A percentile compares a stretch with the other conserved stretches of the same genome.
Evolutionary conservation across 164 flowering plant genomes (phyloP).

Genomic region (Cinnamomum chago): DNA sequence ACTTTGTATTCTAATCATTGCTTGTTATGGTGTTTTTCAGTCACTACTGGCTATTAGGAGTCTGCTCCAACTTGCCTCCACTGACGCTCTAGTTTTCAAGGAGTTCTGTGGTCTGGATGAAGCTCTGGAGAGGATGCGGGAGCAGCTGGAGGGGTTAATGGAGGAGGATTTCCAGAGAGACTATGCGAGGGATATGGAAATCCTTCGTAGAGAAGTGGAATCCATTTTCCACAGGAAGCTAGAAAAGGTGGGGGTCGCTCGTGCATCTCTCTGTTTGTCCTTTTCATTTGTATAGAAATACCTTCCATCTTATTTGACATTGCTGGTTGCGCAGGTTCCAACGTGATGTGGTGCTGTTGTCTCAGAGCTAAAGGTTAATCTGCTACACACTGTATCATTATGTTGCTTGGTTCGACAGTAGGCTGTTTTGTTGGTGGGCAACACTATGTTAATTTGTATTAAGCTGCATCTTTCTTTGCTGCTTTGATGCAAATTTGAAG

Average conservation of each 20-base stretch:
- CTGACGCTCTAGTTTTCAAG: constrained; percentile 50
- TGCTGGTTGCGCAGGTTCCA: background rate
- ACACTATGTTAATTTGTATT: background rate
- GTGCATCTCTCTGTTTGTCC: background rate
- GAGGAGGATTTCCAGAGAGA: constrained; percentile 48
- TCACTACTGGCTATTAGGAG: constrained; percentile 63
- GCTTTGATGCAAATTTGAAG: background rate
- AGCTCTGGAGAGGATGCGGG: constrained; percentile 55
- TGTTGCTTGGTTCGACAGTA: background rate
- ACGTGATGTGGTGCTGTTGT: background rate
- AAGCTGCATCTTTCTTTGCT: background rate
- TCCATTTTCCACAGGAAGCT: constrained; percentile 46
- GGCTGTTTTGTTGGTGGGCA: background rate
- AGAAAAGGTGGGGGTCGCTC: constrained; percentile 35
- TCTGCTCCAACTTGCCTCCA: constrained; percentile 57
- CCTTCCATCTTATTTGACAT: background rate
- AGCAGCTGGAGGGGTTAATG: constrained; percentile 50
- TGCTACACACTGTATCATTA: background rate
- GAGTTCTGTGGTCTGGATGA: constrained; percentile 60
- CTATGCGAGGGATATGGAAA: constrained; percentile 61
- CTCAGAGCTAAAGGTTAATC: background rate
- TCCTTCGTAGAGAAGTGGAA: constrained; percentile 70
- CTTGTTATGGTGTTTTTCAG: constrained; percentile 32
- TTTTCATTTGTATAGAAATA: background rate
- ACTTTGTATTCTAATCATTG: no score